Base-by-base conservation (phyloP, 139 green algal genomes). In the Pleodorina starrii region DNA sequence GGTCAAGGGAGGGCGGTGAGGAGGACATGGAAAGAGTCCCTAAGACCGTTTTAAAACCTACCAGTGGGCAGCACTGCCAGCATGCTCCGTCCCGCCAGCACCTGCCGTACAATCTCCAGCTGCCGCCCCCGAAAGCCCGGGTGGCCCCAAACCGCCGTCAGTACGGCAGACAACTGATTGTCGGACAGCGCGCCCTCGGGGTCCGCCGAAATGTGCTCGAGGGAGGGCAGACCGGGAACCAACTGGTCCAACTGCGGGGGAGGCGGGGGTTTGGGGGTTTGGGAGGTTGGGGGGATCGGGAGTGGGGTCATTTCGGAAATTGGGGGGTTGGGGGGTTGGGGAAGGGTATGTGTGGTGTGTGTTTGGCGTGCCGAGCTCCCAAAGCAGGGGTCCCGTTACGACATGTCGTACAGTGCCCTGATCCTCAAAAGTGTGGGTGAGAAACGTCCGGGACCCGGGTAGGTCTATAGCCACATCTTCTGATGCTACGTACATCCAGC, bases 61-160 rank as follows among this genome's bases (percentile, higher is more conserved):
- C 76, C 79, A 21, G 97, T 99, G 7, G 97, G 97, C 90, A 99
- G 94, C 43, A 99, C 93, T 11, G 92, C 96, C 66, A 99, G 91
- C 66, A 95, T 93, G 60, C 93, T 96, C 16, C 91, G 57, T 3
- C 95, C 95, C 3, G 50, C 42, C 84, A 99, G 90, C 69, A 98
- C 92, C 29, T 84, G 63, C 5, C 89, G 72, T 29, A 99, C 92
- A 2, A 97, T 92, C 40, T 92, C 66, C 92, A 98, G 87, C 93
- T 99, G 97, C 50, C 93, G 92, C 16, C 95, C 94, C 6, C 97
- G 91, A 89, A 99, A 98, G 36, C 72, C 60, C 0, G 87, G 29
- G 84, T 97, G 92, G 5, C 95, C 95, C 85, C 95, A 98, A 66
- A 94, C 90, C 2, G 44, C 43, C 29, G 42, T 57, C 85, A 94